These are phyloP conservation scores for Lentinula aciculospora DNA, from an alignment of 768 basidiomycete species.

Conservation along the genomic window DNA sequence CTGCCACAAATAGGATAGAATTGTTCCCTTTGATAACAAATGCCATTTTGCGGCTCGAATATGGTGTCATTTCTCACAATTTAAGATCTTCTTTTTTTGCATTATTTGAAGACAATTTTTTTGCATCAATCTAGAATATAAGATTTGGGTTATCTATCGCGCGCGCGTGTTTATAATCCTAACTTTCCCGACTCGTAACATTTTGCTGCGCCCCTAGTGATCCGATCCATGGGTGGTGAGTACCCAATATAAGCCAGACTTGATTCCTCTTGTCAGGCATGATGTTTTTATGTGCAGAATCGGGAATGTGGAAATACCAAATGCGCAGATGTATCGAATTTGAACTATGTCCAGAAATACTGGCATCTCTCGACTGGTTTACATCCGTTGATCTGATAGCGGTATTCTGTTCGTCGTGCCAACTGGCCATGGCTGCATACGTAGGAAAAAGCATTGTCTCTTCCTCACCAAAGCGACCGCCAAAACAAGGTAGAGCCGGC, in stretches of 20 bases:
- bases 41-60: no score
- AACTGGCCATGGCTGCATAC: conserved; percentile 13
- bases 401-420: conserved; percentile 10
- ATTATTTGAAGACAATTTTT: no score
- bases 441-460: conserved; percentile 16
- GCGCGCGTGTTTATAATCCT: no score
- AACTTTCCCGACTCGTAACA: no score
- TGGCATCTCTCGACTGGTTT: not conserved
- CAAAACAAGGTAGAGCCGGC: conserved; percentile 12
- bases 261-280: conserved; percentile 13
- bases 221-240: no score
- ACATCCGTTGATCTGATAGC: not conserved
- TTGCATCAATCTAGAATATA: no score
- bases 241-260: conserved; percentile 5
- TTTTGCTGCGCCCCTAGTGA: no score
- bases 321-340: not conserved
- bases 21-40: no score
- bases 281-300: conserved; percentile 18
- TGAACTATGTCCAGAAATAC: not conserved
- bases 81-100: no score
- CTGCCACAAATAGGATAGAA: no score
- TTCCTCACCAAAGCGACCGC: not conserved
- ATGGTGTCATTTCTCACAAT: no score
- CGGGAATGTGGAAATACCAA: conserved; percentile 10
- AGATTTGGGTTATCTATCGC: no score